Conservation (phyloP, 2,329 filamentous ascomycete genomes). For the Fusarium sp. region DNA sequence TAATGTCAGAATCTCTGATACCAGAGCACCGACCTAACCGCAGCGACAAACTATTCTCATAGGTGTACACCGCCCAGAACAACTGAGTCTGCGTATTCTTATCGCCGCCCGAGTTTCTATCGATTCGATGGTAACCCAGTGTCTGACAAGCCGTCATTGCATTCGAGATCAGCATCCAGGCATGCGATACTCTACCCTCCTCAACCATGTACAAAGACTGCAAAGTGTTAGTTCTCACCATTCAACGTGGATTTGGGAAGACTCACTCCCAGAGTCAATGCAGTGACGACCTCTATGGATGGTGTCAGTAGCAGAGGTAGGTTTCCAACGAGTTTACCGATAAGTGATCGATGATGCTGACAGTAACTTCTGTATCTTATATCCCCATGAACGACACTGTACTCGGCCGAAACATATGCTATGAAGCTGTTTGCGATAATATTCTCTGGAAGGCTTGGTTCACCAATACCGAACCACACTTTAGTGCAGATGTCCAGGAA, state of each 20-base stretch:
- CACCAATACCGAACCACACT: slow-evolving; percentile 53
- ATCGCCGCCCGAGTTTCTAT: not conserved
- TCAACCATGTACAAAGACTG: slow-evolving; percentile 52
- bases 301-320: slow-evolving; percentile 50
- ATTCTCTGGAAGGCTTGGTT: slow-evolving; percentile 49
- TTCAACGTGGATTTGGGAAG: fast-evolving
- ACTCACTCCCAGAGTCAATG: slow-evolving; percentile 50
- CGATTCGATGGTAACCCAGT: slow-evolving; percentile 48
- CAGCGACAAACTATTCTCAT: slow-evolving; percentile 54
- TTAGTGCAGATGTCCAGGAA: slow-evolving; percentile 50
- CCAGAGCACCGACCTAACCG: slow-evolving; percentile 51
- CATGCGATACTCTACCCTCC: slow-evolving; percentile 46
- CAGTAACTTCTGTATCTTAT: slow-evolving; percentile 42
- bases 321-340: slow-evolving; percentile 41
- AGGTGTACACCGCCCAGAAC: slow-evolving; percentile 52
- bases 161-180: slow-evolving; percentile 53
- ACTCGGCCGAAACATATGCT: slow-evolving; percentile 51
- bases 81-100: slow-evolving; percentile 14
- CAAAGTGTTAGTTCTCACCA: fast-evolving
- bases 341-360: slow-evolving; percentile 45
- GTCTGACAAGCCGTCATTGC: slow-evolving; percentile 51
- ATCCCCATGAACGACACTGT: slow-evolving; percentile 43
- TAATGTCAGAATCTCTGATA: slow-evolving; percentile 51
- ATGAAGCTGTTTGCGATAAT: slow-evolving; percentile 53
- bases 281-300: slow-evolving; percentile 50